Percentiles rank a stretch among this genome's conserved stretches.
Conservation (phyloP, 768 basidiomycete genomes). For the Cubamyces lactineus region DNA sequence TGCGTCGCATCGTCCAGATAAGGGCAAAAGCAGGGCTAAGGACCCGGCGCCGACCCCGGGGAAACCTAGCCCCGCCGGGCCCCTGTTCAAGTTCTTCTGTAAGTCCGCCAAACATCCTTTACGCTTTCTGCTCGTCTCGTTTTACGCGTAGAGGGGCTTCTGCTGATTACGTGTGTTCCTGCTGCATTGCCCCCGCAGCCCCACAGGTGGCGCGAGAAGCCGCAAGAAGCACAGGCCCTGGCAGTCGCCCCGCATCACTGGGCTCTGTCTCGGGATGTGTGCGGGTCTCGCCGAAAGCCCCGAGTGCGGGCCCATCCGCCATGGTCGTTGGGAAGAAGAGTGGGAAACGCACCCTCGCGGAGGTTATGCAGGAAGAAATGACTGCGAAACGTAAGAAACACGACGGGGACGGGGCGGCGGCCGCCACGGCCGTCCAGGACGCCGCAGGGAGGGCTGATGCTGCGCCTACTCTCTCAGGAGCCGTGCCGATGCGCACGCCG, state of each 20-base stretch:
- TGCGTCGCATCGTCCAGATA: constrained; percentile 22
- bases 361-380: constrained; percentile 69
- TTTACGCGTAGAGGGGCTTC: background rate
- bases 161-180: constrained; percentile 23
- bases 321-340: constrained; percentile 57
- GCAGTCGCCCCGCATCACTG: background rate
- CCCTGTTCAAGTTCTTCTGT: constrained; percentile 69
- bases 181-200: constrained; percentile 21
- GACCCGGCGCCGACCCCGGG: constrained; percentile 43
- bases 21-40: constrained; percentile 47
- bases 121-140: constrained; percentile 9
- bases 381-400: constrained; percentile 52
- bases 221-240: background rate
- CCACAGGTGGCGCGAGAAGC: constrained; percentile 19
- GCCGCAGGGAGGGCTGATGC: constrained; percentile 1
- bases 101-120: constrained; percentile 32
- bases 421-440: constrained; percentile 10
- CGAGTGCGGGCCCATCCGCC: constrained; percentile 8
- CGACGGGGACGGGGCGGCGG: constrained; percentile 32
- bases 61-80: constrained; percentile 28
- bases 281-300: constrained; percentile 11
- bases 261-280: constrained; percentile 2
- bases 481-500: constrained; percentile 14
- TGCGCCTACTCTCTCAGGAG: background rate
- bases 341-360: constrained; percentile 75